Evolutionary conservation across 2,329 filamentous ascomycete species (phyloP).

Genomic region (Apiospora malaysiana): DNA sequence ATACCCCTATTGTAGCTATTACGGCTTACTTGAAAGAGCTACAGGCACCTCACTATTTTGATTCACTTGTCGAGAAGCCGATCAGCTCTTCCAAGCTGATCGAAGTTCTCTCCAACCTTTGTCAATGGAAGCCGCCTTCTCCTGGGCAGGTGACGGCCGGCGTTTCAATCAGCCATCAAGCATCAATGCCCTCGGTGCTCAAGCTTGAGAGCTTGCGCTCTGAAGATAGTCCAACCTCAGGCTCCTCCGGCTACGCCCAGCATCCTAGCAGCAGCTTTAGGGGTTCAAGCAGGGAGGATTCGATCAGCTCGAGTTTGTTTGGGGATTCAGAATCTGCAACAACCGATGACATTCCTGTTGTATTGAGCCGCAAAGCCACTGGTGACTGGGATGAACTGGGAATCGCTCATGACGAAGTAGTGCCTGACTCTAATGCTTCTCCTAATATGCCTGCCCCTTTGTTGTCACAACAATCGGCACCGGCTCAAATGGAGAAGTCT

Average conservation of each 20-base stretch:
- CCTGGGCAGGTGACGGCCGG: slow-evolving; percentile 51
- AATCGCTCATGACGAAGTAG: slow-evolving; percentile 69
- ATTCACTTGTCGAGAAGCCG: slow-evolving; percentile 94
- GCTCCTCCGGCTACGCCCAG: slow-evolving; percentile 73
- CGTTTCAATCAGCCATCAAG: slow-evolving; percentile 59
- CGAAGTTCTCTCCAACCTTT: slow-evolving; percentile 85
- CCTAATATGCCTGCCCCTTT: slow-evolving; percentile 58
- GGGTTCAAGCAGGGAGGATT: slow-evolving; percentile 84
- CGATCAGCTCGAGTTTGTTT: slow-evolving; percentile 85
- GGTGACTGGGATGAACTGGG: slow-evolving; percentile 85
- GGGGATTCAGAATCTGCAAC: slow-evolving; percentile 82
- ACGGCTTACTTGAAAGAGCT: slow-evolving; percentile 98
- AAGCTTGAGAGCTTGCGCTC: slow-evolving; percentile 67
- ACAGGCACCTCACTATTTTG: slow-evolving; percentile 93
- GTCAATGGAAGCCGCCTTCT: slow-evolving; percentile 87
- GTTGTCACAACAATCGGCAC: slow-evolving; percentile 68
- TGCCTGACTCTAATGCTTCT: slow-evolving; percentile 40
- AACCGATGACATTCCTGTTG: slow-evolving; percentile 78
- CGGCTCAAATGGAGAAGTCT: slow-evolving; percentile 62
- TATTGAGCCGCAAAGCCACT: slow-evolving; percentile 73
- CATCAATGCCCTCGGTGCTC: slow-evolving; percentile 68
- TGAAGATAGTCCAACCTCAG: slow-evolving; percentile 86
- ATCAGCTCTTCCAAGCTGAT: slow-evolving; percentile 90
- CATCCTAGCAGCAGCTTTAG: slow-evolving; percentile 77
- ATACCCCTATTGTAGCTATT: slow-evolving; percentile 94